Evolutionary conservation across 176 grass and related monocot genomes (phyloP).

Genomic region (Zoysia pacifica): DNA sequence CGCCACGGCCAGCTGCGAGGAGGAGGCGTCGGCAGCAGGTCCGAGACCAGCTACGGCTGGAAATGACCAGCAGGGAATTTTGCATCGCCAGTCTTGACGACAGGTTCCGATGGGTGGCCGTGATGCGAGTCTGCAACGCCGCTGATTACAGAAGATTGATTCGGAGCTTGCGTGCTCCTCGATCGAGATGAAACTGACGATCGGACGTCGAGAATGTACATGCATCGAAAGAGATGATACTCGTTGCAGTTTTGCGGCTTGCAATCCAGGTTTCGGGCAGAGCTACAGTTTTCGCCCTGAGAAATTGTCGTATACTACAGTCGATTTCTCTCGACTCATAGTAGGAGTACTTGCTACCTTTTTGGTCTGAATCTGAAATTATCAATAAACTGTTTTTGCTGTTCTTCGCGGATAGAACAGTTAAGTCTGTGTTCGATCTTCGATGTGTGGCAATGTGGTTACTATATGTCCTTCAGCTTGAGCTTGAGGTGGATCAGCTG

Average conservation of each 20-base stretch:
- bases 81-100: slow-evolving; percentile 19
- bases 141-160: no score
- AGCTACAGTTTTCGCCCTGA: slow-evolving; percentile 67
- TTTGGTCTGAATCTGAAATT: background rate
- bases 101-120: background rate
- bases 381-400: slow-evolving; percentile 15
- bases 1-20: slow-evolving; percentile 62
- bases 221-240: slow-evolving; percentile 49
- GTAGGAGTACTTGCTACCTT: no score
- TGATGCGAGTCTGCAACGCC: no score
- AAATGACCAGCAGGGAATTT: slow-evolving; percentile 42
- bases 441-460: background rate
- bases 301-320: background rate
- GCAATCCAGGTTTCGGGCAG: slow-evolving; percentile 59
- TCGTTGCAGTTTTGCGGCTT: slow-evolving; percentile 50
- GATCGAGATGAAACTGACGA: slow-evolving; percentile 34
- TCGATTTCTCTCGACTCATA: no score
- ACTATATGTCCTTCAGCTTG: background rate
- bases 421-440: no score
- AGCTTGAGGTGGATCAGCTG: no score
- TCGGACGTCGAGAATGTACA: background rate
- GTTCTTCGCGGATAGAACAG: background rate
- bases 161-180: slow-evolving; percentile 38
- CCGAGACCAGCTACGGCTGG: slow-evolving; percentile 82
- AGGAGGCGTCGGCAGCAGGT: slow-evolving; percentile 71